phyloP scores from a whole-genome alignment of 108 stramenopile genomes.

The Nitzschia sp. region DNA sequence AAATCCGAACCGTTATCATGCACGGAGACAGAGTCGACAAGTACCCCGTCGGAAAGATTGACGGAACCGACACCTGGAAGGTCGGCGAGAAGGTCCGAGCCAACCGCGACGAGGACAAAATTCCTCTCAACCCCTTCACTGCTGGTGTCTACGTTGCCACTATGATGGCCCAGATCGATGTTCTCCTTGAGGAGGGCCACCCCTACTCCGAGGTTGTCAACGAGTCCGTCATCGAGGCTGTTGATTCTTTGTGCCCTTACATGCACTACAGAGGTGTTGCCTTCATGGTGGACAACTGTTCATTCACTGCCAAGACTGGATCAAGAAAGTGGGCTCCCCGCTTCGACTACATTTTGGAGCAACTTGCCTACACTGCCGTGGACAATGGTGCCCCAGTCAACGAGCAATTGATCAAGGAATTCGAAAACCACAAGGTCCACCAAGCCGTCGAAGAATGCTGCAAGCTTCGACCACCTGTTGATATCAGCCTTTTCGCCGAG shows the following conservation, averaged over 20 bases:
- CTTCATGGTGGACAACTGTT: slow-evolving; percentile 99
- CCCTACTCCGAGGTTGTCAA: slow-evolving; percentile 99
- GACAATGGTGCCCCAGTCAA: slow-evolving; percentile 92
- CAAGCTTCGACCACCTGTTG: slow-evolving; percentile 95
- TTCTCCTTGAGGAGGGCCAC: slow-evolving; percentile 94
- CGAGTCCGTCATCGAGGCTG: slow-evolving; percentile 98
- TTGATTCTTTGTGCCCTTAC: slow-evolving; percentile 98
- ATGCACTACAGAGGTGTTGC: slow-evolving; percentile 99
- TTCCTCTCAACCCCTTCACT: slow-evolving; percentile 98
- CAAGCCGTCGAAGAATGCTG: slow-evolving; percentile 94
- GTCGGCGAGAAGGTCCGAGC: slow-evolving; percentile 96
- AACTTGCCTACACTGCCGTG: slow-evolving; percentile 96
- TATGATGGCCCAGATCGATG: slow-evolving; percentile 99
- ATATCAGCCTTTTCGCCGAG: slow-evolving; percentile 90
- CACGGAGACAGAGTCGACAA: slow-evolving; percentile 90
- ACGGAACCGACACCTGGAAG: slow-evolving; percentile 96
- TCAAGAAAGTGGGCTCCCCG: slow-evolving; percentile 98
- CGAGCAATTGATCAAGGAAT: slow-evolving; percentile 82
- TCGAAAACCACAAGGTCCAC: slow-evolving; percentile 94
- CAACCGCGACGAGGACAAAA: slow-evolving; percentile 92
- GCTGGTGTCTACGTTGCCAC: slow-evolving; percentile 98
- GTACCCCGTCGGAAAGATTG: slow-evolving; percentile 98
- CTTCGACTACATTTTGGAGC: slow-evolving; percentile 99
- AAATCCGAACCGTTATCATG: slow-evolving; percentile 98
- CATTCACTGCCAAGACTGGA: slow-evolving; percentile 97